Evolutionary conservation across 2,329 filamentous ascomycete species (phyloP), one percentile per base, ranked within the genome.

Genomic region (Botrytis hyacinthi): DNA sequence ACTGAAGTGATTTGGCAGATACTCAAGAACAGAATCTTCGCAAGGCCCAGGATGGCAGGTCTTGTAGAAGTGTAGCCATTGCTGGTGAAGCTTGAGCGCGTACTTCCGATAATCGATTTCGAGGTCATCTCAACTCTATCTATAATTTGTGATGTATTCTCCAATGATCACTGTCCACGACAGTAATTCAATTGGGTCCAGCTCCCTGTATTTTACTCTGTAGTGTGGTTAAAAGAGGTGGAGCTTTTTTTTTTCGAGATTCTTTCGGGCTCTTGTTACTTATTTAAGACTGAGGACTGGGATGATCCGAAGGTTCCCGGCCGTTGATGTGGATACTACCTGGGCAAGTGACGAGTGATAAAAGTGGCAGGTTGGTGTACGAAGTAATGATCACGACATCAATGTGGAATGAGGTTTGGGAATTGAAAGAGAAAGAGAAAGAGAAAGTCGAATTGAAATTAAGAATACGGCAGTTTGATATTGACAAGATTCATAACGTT

Each of bases 1-100:
- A 78, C 77, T 70, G 77, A 76, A 44, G 80, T 75, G 44, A 81
- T 59, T 73, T 81, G 85, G 29, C 84, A 84, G 40, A 89, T 77
- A 74, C 85, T 83, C 72, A 85, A 81, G 74, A 85, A 86, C 42
- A 88, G 78, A n/a, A 87, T 79, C 75, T 86, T 86, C 32, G 85
- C 84, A 70, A 89, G 78, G 73, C 86, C 86, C 60, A 90, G 82
- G 71, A 88, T 82, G 74, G 84, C 83, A 48, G 86, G 84, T 75
- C 87, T 84, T 68, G 84, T 78, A 74, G 82, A 81, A 76, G 81
- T 82, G 74, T 85, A 82, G 76, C 82, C 81, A 79, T 79, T 78
- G 35, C 48, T 42, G 4, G 26, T 60, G 57, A 74, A 75, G 61
- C 63, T 76, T 42, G 73, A 69, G 32, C 73, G 73, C 42, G 74